phyloP scores from a whole-genome alignment of 768 basidiomycete species.

The Saitozyma podzolica region DNA sequence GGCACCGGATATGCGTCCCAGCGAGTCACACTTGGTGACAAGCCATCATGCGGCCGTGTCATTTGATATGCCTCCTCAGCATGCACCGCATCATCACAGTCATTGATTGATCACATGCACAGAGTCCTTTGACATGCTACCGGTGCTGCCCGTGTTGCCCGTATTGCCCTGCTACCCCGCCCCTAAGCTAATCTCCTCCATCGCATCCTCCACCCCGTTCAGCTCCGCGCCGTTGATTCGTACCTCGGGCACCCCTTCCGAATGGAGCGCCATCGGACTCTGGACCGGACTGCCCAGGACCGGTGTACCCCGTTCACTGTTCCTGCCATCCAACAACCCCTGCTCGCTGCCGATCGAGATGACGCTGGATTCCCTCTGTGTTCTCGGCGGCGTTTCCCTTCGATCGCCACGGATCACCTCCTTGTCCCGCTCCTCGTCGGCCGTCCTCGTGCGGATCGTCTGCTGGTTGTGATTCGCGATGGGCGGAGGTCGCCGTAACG shows the following conservation, averaged over 20 bases:
- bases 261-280: neutral
- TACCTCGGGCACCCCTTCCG: neutral
- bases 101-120: no score
- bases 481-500: conserved; percentile 31
- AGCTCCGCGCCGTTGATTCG: neutral
- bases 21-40: no score
- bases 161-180: neutral
- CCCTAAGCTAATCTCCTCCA: conserved; percentile 39
- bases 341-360: conserved; percentile 3
- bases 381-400: neutral
- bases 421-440: conserved; percentile 27
- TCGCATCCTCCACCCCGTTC: conserved; percentile 25
- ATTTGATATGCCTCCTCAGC: no score
- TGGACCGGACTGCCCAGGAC: conserved; percentile 1
- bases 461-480: conserved; percentile 10
- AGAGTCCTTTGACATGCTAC: no score
- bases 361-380: conserved; percentile 4
- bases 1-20: no score
- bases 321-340: conserved; percentile 4
- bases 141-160: no score
- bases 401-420: conserved; percentile 12
- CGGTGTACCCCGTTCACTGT: neutral
- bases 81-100: no score
- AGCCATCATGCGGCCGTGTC: no score
- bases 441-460: conserved; percentile 2